A percentile compares a stretch with the other conserved stretches of the same genome.
Evolutionary conservation across 331 rosid species (phyloP).

Genomic region (Acacia pycnantha): DNA sequence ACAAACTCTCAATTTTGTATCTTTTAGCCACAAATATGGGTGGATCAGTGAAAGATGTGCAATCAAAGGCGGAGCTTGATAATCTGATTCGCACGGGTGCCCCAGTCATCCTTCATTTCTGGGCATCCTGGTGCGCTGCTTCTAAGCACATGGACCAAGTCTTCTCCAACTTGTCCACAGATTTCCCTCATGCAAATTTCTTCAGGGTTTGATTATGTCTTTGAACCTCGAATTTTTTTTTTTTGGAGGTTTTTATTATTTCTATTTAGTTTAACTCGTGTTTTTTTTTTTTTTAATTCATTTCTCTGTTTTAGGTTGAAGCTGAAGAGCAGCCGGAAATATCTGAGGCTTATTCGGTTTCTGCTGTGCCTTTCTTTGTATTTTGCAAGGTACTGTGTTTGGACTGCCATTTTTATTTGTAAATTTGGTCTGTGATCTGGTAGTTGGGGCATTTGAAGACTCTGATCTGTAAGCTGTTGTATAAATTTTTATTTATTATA

Average conservation of each 20-base stretch:
- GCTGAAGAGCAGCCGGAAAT: conserved; percentile 94
- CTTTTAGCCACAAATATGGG: conserved; percentile 44
- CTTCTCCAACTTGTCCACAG: conserved; percentile 74
- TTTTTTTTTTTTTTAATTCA: no score
- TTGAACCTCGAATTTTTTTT: neutral
- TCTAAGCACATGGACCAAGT: conserved; percentile 95
- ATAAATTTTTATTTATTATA: neutral
- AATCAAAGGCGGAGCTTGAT: conserved; percentile 74
- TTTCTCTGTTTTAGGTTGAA: conserved; percentile 59
- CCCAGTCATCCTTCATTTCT: conserved; percentile 71
- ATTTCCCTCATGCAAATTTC: conserved; percentile 78
- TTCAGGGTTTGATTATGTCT: conserved; percentile 38
- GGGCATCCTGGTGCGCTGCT: conserved; percentile 99
- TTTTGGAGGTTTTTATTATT: neutral
- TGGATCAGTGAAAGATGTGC: conserved; percentile 73
- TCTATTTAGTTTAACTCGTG: neutral
- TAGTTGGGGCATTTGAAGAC: neutral
- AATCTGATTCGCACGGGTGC: conserved; percentile 53
- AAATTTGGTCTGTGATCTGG: neutral
- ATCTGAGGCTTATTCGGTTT: conserved; percentile 80
- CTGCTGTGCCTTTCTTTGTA: conserved; percentile 89
- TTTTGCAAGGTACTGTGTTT: conserved; percentile 60
- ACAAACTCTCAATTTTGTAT: neutral
- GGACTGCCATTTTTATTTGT: neutral
- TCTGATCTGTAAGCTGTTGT: neutral